phyloP scores from a whole-genome alignment of 1,139 yeast species.

The Diutina mesorugosa region DNA sequence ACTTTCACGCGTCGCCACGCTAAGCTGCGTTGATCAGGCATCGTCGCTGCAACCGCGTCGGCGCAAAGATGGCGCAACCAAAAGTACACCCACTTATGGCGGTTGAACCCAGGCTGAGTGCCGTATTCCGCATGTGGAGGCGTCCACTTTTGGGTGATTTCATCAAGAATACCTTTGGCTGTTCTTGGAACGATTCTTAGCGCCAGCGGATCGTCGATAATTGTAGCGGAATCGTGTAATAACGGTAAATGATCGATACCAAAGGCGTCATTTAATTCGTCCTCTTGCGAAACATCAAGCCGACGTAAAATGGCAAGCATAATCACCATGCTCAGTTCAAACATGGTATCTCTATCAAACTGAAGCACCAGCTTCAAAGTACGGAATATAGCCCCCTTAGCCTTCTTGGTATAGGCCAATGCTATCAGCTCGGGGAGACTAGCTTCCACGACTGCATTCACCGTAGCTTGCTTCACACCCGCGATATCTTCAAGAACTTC shows the following conservation, averaged over 20 bases:
- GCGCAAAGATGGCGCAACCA: background rate
- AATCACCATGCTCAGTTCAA: conserved; percentile 14
- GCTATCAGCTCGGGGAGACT: conserved; percentile 27
- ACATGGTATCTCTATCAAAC: background rate
- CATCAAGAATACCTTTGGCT: conserved; percentile 4
- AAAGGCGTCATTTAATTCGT: conserved; percentile 4
- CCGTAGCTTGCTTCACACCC: conserved; percentile 7
- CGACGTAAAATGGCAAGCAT: conserved; percentile 7
- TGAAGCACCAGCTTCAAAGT: background rate
- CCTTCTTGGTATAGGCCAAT: conserved; percentile 31
- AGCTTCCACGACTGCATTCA: conserved; percentile 13
- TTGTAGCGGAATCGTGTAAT: background rate
- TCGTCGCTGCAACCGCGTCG: background rate
- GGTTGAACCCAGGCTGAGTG: conserved; percentile 2
- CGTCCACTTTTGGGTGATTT: conserved; percentile 7
- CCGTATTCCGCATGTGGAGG: conserved; percentile 6
- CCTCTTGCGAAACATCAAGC: conserved; percentile 26
- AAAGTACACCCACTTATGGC: conserved; percentile 1
- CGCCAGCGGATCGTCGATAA: background rate
- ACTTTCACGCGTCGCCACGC: background rate
- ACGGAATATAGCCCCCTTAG: conserved; percentile 16
- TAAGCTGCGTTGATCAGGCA: background rate
- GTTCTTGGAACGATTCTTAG: conserved; percentile 4
- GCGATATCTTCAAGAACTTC: conserved; percentile 6
- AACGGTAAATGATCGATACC: conserved; percentile 1